phyloP scores from a whole-genome alignment of 805 yeast species.

The Lipomyces japonicus region DNA sequence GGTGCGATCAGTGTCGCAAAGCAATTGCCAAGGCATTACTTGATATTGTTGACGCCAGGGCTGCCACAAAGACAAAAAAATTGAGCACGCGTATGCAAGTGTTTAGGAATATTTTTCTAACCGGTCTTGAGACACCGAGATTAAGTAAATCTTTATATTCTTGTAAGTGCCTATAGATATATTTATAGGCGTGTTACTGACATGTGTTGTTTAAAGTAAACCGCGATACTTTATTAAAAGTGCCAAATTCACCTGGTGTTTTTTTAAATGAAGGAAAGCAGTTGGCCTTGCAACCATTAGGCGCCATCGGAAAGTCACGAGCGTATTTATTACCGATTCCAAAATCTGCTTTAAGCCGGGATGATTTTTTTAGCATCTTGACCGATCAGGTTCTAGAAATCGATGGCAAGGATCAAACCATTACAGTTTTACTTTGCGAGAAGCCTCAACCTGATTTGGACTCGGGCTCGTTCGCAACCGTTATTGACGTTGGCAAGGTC shows the following conservation, averaged over 20 bases:
- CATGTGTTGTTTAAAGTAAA: not conserved
- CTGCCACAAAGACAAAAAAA: constrained; percentile 47
- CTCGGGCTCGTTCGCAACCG: constrained; percentile 8
- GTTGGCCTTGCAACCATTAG: constrained; percentile 18
- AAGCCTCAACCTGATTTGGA: constrained; percentile 15
- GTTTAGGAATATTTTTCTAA: constrained; percentile 46
- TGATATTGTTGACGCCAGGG: constrained; percentile 52
- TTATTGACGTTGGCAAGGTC: constrained; percentile 24
- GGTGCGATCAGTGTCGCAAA: constrained; percentile 87
- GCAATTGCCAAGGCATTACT: constrained; percentile 57
- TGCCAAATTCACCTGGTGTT: constrained; percentile 13
- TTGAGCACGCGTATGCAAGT: constrained; percentile 56
- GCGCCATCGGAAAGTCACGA: constrained; percentile 16
- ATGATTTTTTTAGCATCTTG: constrained; percentile 29
- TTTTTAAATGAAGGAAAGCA: constrained; percentile 16
- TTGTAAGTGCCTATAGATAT: constrained; percentile 3
- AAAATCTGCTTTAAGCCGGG: constrained; percentile 10
- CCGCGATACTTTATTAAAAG: constrained; percentile 30
- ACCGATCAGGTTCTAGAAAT: constrained; percentile 30
- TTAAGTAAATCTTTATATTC: constrained; percentile 12
- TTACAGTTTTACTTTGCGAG: constrained; percentile 31
- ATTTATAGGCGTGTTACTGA: not conserved
- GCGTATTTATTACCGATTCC: constrained; percentile 30
- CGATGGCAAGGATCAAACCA: constrained; percentile 26
- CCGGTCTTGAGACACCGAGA: constrained; percentile 30